Base-by-base conservation (phyloP, 2,329 filamentous ascomycete species). In the Aureobasidium sp. region DNA sequence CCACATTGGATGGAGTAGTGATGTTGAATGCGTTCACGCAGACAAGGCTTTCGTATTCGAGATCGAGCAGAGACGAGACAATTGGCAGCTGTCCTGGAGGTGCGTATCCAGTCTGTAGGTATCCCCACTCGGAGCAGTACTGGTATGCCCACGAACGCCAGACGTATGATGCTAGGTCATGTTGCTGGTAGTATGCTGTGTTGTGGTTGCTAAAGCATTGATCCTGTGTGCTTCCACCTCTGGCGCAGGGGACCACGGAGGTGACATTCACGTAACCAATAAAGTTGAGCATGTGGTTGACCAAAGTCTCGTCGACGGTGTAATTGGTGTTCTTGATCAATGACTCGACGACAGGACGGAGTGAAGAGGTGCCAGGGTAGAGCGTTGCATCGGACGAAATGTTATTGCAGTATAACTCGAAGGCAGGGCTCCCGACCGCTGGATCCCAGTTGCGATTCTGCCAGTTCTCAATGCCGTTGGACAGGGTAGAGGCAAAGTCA, bases 21-120 rank as follows among this genome's bases (percentile, higher is more conserved):
- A 92, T 85, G 74, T 87, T 87, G 78, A 91, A 95, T 0, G 83
- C 82, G 8, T 82, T 77, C 1, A 79, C 78, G 76, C 90, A 95
- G 67, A 86, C 77, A 3, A 81, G 72, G 0, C 82, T 83, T 3
- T 78, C 72, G 71, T 86, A 91, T 2, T 85, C 78, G 1, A 91
- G 68, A 64, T 86, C 82, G 39, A 90, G 78, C 3, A 85, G 79
- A 14, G 90, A 86, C 0, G 90, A 93, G 54, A 94, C 78, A 6
- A 95, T 73, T 0, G 90, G 86, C 1, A 87, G 80, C 62, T 82
- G 76, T 0, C 76, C 67, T 0, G 90, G 90, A 0, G 86, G 85
- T 30, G 85, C 83, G 5, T 84, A 86, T 51, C 90, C 90, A 0
- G 88, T 90, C 66, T 87, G 82, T 54, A 92, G 83, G 74, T 84